Evolutionary conservation across 768 basidiomycete genomes (phyloP), one percentile per base, ranked within the genome.

Genomic region (Pleurotus platypus): DNA sequence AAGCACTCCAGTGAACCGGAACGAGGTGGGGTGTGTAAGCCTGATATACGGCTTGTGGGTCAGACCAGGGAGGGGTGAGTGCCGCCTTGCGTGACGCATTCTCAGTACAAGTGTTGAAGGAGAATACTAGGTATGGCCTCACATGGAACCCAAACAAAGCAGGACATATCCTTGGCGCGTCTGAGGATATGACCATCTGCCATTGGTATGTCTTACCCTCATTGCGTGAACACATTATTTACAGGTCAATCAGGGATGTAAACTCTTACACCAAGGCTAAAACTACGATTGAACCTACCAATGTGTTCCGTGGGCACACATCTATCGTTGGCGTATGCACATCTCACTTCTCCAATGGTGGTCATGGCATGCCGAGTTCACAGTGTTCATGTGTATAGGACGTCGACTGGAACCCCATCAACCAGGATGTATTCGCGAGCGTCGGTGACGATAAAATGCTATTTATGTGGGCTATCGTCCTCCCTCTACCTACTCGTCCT

Each of bases 371-470:
- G 42, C 16, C 20, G 11, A 22, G 16, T n/a, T 18, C 37, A 57
- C 37, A 57, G 30, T 50, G 39, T 56, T 20, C 30, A 51, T 65
- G 30, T 59, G 30, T 39, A 11, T 59, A 96, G 93, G 97, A 99
- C 67, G 95, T 99, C 4, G 94, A 97, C 64, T 99, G 97, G 97
- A 89, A 96, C 70, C 77, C 86, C 1, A 83, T 79, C 3, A 78
- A 88, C 64, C 92, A 93, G 58, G 85, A 87, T 64, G 73, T 94
- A 49, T 93, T 98, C 64, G 94, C 89, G 2, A 98, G 95, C 62
- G 97, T 96, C 30, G 94, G 95, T 16, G 97, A 99, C 60, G 97
- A 99, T 69, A 90, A 89, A 69, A 84, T 91, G 80, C 81, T 99
- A 53, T 86, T 97, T 79, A 79, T 98, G 94, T 98, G 66, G 49